These are phyloP conservation scores for Raphanus raphanistrum DNA, from an alignment of 345 rosid species.

Conservation along the genomic window DNA sequence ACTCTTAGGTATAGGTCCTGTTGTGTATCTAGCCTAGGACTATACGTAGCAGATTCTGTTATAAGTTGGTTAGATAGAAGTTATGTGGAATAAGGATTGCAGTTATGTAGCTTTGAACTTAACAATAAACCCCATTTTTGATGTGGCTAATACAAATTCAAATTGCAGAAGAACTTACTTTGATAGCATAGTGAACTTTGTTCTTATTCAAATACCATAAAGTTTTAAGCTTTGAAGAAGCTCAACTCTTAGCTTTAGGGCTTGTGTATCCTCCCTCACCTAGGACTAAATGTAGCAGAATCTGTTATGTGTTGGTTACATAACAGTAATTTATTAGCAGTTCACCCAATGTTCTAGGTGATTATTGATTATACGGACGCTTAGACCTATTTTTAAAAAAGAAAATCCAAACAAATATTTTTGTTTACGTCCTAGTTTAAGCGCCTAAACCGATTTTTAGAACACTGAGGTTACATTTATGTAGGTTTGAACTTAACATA, in stretches of 20 bases:
- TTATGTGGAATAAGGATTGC: no score
- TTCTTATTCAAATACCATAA: background rate
- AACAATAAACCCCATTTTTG: no score
- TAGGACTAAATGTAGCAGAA: background rate
- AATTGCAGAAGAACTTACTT: background rate
- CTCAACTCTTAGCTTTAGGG: background rate
- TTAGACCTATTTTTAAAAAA: no score
- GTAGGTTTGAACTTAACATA: background rate
- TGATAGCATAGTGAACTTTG: background rate
- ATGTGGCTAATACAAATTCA: no score
- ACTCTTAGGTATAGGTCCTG: background rate
- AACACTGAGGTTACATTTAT: background rate
- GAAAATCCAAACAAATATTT: no score
- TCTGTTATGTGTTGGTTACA: conserved; percentile 9
- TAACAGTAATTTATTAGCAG: background rate
- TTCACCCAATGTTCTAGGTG: background rate
- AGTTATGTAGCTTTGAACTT: no score
- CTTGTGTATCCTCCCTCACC: background rate
- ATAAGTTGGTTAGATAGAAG: background rate
- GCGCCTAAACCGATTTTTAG: background rate
- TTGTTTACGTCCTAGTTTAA: no score
- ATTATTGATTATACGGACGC: no score
- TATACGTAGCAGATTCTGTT: conserved; percentile 1
- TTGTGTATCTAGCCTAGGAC: background rate
- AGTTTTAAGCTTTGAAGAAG: background rate